Conservation (phyloP, 1,284 basidiomycete genomes). For the Leucocoprinus gongylophorus region DNA sequence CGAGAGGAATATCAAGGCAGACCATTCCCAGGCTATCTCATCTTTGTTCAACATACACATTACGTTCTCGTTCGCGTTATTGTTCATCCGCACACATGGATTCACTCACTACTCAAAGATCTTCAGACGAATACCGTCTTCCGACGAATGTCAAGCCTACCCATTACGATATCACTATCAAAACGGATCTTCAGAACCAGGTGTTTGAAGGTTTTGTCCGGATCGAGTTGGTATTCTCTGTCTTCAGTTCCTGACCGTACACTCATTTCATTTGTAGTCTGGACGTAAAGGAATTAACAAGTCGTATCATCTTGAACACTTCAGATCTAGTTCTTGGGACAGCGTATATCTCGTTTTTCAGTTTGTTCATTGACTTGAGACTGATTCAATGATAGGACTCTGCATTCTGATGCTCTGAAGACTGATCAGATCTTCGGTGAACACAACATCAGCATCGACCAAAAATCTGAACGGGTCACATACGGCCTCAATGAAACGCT, state of each 20-base stretch:
- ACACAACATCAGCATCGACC: conserved; percentile 54
- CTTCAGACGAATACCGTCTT: conserved; percentile 56
- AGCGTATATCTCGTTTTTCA: conserved; percentile 32
- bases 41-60: neutral
- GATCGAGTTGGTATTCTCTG: conserved; percentile 50
- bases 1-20: neutral
- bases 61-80: neutral
- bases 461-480: conserved; percentile 56
- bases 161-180: conserved; percentile 82
- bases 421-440: conserved; percentile 43
- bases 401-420: conserved; percentile 56
- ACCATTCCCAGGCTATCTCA: conserved; percentile 9
- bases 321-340: conserved; percentile 64
- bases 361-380: neutral
- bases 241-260: too few relatives aligned
- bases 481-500: conserved; percentile 51
- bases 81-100: conserved; percentile 12
- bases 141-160: conserved; percentile 68
- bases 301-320: conserved; percentile 65
- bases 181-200: conserved; percentile 73
- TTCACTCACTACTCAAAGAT: conserved; percentile 14
- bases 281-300: conserved; percentile 63
- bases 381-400: conserved; percentile 28
- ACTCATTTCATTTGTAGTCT: conserved; percentile 41
- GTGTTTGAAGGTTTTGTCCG: conserved; percentile 76